Conservation (phyloP, 768 basidiomycete species). For the Macrolepiota dolichaula region DNA sequence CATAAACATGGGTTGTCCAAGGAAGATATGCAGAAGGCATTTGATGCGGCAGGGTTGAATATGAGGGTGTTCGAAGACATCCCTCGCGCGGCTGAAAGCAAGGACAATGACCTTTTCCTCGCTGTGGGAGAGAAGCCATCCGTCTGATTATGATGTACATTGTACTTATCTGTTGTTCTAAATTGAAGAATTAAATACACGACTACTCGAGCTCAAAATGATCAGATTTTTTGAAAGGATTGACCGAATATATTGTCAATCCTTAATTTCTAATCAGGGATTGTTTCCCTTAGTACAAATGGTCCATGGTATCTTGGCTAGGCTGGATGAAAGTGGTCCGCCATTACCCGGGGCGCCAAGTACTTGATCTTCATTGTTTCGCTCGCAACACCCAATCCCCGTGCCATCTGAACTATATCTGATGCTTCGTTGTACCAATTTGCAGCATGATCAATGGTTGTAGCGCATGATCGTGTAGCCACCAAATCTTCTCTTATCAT, state of each 20-base stretch:
- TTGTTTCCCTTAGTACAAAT: too few relatives aligned
- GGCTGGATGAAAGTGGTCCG: too few relatives aligned
- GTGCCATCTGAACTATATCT: too few relatives aligned
- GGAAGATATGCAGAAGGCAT: conserved; percentile 43
- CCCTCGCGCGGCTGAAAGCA: conserved; percentile 27
- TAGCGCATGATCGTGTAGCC: too few relatives aligned
- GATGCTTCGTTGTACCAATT: neutral
- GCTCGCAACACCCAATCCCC: too few relatives aligned
- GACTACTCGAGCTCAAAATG: neutral
- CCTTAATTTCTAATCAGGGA: too few relatives aligned
- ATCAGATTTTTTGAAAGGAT: neutral
- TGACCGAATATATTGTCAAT: too few relatives aligned
- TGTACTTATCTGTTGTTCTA: neutral
- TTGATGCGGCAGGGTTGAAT: conserved; percentile 50
- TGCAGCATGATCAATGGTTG: conserved; percentile 1
- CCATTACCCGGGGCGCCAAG: too few relatives aligned
- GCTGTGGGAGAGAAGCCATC: conserved; percentile 43
- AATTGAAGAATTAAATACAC: neutral
- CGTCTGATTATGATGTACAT: neutral
- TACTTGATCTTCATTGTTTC: too few relatives aligned
- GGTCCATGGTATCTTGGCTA: too few relatives aligned
- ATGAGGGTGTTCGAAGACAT: conserved; percentile 37
- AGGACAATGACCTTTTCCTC: conserved; percentile 47
- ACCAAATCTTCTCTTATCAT: conserved; percentile 7
- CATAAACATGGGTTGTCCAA: conserved; percentile 37